A percentile compares a stretch with the other conserved stretches of the same genome.
phyloP scores from a whole-genome alignment of 805 yeast genomes.

The Zygoascus ofunaensis region DNA sequence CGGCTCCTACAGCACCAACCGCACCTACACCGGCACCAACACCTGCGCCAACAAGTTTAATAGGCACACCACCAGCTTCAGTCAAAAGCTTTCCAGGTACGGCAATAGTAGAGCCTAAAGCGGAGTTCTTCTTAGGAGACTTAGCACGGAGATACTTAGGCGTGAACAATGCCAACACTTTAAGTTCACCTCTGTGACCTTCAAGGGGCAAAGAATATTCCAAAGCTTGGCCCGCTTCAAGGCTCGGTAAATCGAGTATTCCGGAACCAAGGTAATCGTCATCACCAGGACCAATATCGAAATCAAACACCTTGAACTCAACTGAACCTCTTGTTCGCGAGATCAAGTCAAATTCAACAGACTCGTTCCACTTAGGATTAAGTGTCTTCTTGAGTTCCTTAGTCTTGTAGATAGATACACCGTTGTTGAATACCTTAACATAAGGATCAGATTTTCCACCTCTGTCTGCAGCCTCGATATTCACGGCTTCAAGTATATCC shows the following conservation, averaged over 20 bases:
- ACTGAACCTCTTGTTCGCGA: conserved; percentile 56
- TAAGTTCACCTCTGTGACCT: conserved; percentile 54
- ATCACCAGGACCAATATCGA: conserved; percentile 87
- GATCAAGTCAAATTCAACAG: conserved; percentile 42
- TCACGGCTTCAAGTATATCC: conserved; percentile 52
- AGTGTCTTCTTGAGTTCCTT: conserved; percentile 78
- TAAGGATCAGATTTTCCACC: conserved; percentile 94
- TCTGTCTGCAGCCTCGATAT: conserved; percentile 76
- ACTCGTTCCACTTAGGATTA: conserved; percentile 85
- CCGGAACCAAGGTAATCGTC: conserved; percentile 77
- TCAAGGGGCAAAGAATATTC: conserved; percentile 44
- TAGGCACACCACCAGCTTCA: conserved; percentile 42
- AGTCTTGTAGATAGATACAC: conserved; percentile 57
- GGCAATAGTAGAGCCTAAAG: conserved; percentile 17
- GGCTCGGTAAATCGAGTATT: conserved; percentile 43
- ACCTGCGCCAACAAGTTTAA: conserved; percentile 41
- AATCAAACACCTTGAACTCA: conserved; percentile 58
- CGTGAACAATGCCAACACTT: conserved; percentile 50
- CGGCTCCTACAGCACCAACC: conserved; percentile 35
- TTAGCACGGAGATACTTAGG: conserved; percentile 52
- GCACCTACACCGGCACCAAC: conserved; percentile 34
- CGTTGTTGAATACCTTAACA: conserved; percentile 58
- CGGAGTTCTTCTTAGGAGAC: conserved; percentile 17
- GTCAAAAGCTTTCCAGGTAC: conserved; percentile 35
- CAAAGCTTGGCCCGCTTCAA: conserved; percentile 49